These are phyloP conservation scores for Carex kokanica DNA, from an alignment of 176 grass and related monocot genomes.

Conservation along the genomic window DNA sequence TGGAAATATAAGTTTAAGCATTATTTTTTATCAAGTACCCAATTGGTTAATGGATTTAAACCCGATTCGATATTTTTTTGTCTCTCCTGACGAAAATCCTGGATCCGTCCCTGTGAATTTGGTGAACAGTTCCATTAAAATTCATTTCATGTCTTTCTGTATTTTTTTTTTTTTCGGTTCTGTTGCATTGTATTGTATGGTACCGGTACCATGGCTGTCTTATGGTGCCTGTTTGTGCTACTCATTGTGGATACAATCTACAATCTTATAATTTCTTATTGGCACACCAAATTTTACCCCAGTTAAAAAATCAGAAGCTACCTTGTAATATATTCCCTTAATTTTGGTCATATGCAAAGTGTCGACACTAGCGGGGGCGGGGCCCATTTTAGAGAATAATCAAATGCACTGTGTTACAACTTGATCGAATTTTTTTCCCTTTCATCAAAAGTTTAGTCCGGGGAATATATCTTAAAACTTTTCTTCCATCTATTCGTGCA, in stretches of 20 bases:
- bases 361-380: conserved; percentile 41
- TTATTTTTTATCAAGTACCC: no score
- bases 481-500: conserved; percentile 36
- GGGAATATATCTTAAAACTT: conserved; percentile 52
- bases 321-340: background rate
- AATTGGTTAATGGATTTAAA: no score
- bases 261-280: background rate
- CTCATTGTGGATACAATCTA: no score
- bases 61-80: no score
- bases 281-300: background rate
- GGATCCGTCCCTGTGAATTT: no score
- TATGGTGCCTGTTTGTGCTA: background rate
- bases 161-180: background rate
- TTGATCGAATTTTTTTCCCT: conserved; percentile 36
- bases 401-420: conserved; percentile 23
- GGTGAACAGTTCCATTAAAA: conserved; percentile 14
- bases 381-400: conserved; percentile 32
- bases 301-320: background rate
- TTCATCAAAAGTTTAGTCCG: conserved; percentile 36
- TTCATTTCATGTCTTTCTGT: background rate
- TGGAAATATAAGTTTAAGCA: no score
- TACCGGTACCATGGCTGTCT: background rate
- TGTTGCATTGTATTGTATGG: background rate
- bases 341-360: conserved; percentile 32
- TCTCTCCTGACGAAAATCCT: no score